Conservation (phyloP, 1,284 basidiomycete genomes). For the Ganoderma multipileum region DNA sequence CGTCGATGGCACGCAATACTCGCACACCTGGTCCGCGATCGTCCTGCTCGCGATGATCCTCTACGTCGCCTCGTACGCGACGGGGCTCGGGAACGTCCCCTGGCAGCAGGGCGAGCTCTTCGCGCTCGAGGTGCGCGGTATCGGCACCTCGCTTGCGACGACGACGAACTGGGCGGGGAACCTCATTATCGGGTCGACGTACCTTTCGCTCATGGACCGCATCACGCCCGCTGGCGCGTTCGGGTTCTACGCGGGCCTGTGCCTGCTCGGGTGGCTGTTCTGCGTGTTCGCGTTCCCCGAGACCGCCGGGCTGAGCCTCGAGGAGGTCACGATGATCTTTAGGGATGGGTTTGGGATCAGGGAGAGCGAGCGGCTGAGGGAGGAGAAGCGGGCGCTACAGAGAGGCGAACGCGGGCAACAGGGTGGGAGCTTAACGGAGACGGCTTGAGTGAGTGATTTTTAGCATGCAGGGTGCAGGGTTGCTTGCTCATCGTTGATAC, state of each 20-base stretch:
- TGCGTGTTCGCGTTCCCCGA: constrained; percentile 79
- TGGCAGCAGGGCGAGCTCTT: constrained; percentile 92
- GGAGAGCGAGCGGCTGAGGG: constrained; percentile 57
- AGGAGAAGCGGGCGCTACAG: constrained; percentile 46
- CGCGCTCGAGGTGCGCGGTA: constrained; percentile 79
- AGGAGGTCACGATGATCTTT: constrained; percentile 75
- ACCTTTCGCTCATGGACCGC: constrained; percentile 78
- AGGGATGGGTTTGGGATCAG: constrained; percentile 62
- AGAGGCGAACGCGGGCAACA: constrained; percentile 9
- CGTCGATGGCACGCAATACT: constrained; percentile 68
- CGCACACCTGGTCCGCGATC: constrained; percentile 68
- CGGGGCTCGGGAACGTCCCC: constrained; percentile 80
- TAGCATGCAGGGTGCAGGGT: neutral
- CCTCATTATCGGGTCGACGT: constrained; percentile 80
- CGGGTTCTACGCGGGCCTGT: constrained; percentile 81
- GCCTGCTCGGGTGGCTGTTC: constrained; percentile 74
- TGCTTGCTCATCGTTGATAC: neutral
- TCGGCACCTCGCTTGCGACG: constrained; percentile 83
- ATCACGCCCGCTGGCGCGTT: constrained; percentile 85
- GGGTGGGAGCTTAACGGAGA: neutral
- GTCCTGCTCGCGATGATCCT: constrained; percentile 84
- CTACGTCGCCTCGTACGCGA: constrained; percentile 86
- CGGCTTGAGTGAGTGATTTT: neutral
- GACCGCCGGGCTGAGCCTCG: constrained; percentile 77
- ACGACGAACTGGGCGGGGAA: constrained; percentile 86